Conservation (phyloP, 1,284 basidiomycete species). For the Tausonia pullulans region DNA sequence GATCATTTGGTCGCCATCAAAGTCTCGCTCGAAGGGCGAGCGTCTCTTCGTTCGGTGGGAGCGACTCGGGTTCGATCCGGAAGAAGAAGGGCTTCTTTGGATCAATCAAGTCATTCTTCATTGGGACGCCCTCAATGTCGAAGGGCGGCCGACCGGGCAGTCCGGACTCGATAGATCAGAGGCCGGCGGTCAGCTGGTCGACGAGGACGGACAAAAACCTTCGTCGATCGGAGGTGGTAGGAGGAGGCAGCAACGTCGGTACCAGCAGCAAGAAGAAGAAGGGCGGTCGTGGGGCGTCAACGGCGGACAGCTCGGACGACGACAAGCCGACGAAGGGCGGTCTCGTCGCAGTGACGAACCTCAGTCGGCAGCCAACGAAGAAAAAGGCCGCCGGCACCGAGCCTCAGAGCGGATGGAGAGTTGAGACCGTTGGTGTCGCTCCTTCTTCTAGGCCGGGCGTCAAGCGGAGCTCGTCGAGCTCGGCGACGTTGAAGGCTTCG, state of each 20-base stretch:
- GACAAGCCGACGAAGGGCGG: background rate
- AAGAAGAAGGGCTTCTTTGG: conserved; percentile 14
- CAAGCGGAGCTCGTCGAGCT: conserved; percentile 12
- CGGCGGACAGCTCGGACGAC: conserved; percentile 7
- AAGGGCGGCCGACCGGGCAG: background rate
- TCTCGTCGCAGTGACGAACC: conserved; percentile 15
- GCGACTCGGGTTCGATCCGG: conserved; percentile 6
- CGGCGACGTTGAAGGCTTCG: conserved; percentile 13
- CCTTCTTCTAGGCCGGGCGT: conserved; percentile 3
- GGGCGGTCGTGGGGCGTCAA: background rate
- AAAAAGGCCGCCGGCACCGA: background rate
- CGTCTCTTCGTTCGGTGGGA: background rate
- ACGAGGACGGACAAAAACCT: conserved; percentile 15
- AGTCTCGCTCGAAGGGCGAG: background rate
- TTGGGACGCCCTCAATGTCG: too few species aligned
- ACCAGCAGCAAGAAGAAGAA: background rate
- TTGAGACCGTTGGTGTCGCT: conserved; percentile 6
- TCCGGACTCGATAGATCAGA: background rate
- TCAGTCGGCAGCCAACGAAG: conserved; percentile 2
- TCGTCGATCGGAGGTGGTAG: background rate
- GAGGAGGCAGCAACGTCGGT: background rate
- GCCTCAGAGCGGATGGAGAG: conserved; percentile 8
- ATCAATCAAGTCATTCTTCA: conserved; percentile 13
- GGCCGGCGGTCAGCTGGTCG: conserved; percentile 4
- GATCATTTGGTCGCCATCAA: background rate